A percentile compares a stretch with the other conserved stretches of the same genome.
phyloP scores from a whole-genome alignment of 305 asterid genomes.

The Fraxinus paxiana region DNA sequence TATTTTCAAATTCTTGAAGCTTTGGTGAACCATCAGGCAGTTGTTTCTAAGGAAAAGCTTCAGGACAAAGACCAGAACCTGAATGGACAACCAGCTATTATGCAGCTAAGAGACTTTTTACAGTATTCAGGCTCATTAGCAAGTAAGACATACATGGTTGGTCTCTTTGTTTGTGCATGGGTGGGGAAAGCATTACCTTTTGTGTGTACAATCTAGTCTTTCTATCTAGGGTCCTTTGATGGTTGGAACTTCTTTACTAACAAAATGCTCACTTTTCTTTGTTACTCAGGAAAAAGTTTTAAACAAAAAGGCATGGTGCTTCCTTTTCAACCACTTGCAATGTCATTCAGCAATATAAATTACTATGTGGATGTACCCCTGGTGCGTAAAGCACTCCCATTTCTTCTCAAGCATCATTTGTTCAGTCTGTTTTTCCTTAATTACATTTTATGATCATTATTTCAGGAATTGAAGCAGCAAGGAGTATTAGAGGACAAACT shows the following conservation, averaged over 20 bases:
- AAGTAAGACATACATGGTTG: slow-evolving; percentile 46
- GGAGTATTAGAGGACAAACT: slow-evolving; percentile 72
- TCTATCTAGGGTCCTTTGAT: not conserved
- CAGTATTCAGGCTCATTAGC: slow-evolving; percentile 87
- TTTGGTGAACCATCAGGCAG: slow-evolving; percentile 77
- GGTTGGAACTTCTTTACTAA: slow-evolving; percentile 15
- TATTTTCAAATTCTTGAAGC: slow-evolving; percentile 43
- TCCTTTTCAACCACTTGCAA: slow-evolving; percentile 85
- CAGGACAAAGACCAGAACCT: slow-evolving; percentile 52
- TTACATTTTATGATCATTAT: slow-evolving; percentile 16
- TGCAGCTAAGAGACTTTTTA: slow-evolving; percentile 78
- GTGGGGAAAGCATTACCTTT: slow-evolving; percentile 1
- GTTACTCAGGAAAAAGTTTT: slow-evolving; percentile 68
- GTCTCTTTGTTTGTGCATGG: slow-evolving; percentile 11
- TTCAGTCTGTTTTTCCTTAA: slow-evolving; percentile 17
- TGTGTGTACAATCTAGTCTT: not conserved
- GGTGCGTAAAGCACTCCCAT: slow-evolving; percentile 44
- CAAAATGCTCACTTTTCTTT: slow-evolving; percentile 12
- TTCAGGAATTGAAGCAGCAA: slow-evolving; percentile 91
- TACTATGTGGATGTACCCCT: slow-evolving; percentile 88
- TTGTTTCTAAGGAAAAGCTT: slow-evolving; percentile 67
- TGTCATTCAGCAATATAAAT: slow-evolving; percentile 80
- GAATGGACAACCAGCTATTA: slow-evolving; percentile 64
- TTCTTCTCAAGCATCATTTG: slow-evolving; percentile 16
- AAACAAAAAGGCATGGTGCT: slow-evolving; percentile 88